Percentiles rank a stretch among this genome's conserved stretches.
Conservation (phyloP, 1,284 basidiomycete species). For the Fomes fomentarius region DNA sequence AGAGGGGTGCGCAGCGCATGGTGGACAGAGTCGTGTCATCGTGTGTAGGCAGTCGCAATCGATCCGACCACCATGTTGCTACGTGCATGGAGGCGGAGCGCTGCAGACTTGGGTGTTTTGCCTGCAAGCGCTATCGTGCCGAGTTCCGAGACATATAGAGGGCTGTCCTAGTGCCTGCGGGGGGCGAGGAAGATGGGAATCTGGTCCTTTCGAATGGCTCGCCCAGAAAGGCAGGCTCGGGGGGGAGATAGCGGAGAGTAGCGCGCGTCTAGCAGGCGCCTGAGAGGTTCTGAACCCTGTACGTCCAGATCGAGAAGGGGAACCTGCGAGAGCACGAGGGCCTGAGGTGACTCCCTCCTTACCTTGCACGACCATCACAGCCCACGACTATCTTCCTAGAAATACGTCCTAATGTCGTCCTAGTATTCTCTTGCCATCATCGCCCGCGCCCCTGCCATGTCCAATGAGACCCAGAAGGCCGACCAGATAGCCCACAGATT, state of each 20-base stretch:
- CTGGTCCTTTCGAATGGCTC: no score
- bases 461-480: constrained; percentile 68
- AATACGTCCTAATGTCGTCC: constrained; percentile 29
- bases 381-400: constrained; percentile 27
- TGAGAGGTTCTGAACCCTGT: constrained; percentile 9
- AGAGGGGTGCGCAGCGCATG: constrained; percentile 2
- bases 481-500: constrained; percentile 83
- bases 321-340: neutral
- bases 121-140: no score
- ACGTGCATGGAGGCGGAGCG: no score
- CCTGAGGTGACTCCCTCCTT: constrained; percentile 28
- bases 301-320: constrained; percentile 13
- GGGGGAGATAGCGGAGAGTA: neutral
- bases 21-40: neutral
- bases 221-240: constrained; percentile 1
- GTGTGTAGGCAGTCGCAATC: constrained; percentile 3
- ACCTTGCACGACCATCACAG: constrained; percentile 30
- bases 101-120: no score
- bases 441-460: constrained; percentile 38
- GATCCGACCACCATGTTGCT: neutral
- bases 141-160: neutral
- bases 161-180: neutral
- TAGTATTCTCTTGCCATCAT: constrained; percentile 28
- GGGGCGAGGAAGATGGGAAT: no score
- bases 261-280: constrained; percentile 7